Conservation (phyloP, 192 early-diverging fungal species). For the Coemansia sp. region DNA sequence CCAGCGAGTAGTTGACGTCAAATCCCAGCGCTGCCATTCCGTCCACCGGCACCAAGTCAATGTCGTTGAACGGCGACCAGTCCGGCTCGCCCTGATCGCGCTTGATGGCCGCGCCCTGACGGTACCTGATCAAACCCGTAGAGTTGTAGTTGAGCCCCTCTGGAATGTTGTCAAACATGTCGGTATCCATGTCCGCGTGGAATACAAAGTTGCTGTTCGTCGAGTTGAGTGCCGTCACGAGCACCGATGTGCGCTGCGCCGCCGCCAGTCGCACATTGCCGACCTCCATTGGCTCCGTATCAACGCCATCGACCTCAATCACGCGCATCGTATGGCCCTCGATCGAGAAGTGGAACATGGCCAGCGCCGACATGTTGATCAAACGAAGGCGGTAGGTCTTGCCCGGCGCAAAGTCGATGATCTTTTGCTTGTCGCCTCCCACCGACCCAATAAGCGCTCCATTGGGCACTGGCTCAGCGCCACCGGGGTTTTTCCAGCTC, state of each 20-base stretch:
- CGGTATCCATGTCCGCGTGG: constrained; percentile 74
- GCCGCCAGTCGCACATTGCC: constrained; percentile 63
- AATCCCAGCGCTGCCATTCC: constrained; percentile 45
- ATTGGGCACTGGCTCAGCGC: constrained; percentile 70
- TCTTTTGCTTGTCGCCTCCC: constrained; percentile 28
- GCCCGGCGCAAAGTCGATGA: constrained; percentile 66
- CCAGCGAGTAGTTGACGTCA: constrained; percentile 58
- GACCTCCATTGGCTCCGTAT: constrained; percentile 61
- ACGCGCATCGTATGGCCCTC: constrained; percentile 78
- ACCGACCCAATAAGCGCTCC: constrained; percentile 69
- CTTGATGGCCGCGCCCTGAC: constrained; percentile 20
- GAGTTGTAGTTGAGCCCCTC: constrained; percentile 61
- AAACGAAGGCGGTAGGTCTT: constrained; percentile 86
- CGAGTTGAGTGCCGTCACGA: constrained; percentile 72
- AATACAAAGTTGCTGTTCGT: constrained; percentile 68
- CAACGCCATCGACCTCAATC: constrained; percentile 82
- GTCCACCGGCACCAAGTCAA: constrained; percentile 56
- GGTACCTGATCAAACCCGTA: constrained; percentile 63
- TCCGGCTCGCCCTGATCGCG: constrained; percentile 14
- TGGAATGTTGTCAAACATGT: constrained; percentile 76
- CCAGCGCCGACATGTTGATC: constrained; percentile 79
- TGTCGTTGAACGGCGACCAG: constrained; percentile 62
- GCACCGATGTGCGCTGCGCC: constrained; percentile 81
- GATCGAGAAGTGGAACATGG: constrained; percentile 78
- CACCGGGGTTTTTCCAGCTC: constrained; percentile 65